These are phyloP conservation scores for Pittosporum tobira DNA, from an alignment of 129 eudicot genomes.

Conservation along the genomic window DNA sequence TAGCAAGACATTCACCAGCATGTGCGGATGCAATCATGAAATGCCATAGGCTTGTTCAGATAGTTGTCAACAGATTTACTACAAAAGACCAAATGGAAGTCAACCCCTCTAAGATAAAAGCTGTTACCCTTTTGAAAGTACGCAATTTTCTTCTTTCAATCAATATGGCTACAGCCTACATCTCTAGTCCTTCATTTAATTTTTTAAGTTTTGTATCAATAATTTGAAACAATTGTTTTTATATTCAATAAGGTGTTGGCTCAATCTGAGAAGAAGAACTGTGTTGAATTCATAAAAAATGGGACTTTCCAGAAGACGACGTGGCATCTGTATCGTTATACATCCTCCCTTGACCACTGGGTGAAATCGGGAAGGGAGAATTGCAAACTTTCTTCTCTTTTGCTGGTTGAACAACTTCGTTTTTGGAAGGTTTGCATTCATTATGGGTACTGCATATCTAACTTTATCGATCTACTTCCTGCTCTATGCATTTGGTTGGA, in stretches of 20 bases:
- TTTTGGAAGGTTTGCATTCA: slow-evolving; percentile 74
- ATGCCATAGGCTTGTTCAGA: slow-evolving; percentile 70
- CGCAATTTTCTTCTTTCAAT: slow-evolving; percentile 8
- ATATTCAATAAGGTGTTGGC: slow-evolving; percentile 65
- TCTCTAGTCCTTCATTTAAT: not conserved
- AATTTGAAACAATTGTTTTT: no score
- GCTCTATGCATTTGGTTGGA: slow-evolving; percentile 74
- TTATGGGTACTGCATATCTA: slow-evolving; percentile 51
- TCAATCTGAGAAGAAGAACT: slow-evolving; percentile 44
- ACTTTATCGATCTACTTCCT: slow-evolving; percentile 58
- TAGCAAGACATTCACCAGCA: slow-evolving; percentile 88
- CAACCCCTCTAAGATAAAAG: slow-evolving; percentile 55
- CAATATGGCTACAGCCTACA: not conserved
- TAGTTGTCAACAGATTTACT: slow-evolving; percentile 48
- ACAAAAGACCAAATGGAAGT: slow-evolving; percentile 44
- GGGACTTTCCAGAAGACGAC: slow-evolving; percentile 54
- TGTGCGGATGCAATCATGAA: slow-evolving; percentile 79
- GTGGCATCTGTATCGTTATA: slow-evolving; percentile 63
- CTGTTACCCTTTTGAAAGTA: slow-evolving; percentile 71
- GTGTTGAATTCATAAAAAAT: slow-evolving; percentile 35
- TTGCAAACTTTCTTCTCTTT: slow-evolving; percentile 54
- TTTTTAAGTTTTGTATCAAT: not conserved
- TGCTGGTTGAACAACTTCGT: slow-evolving; percentile 75
- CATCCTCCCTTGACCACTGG: slow-evolving; percentile 63
- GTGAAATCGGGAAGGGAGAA: slow-evolving; percentile 43